Evolutionary conservation across 768 basidiomycete genomes (phyloP), one percentile per base, ranked within the genome.

Genomic region (Serendipita sp.): DNA sequence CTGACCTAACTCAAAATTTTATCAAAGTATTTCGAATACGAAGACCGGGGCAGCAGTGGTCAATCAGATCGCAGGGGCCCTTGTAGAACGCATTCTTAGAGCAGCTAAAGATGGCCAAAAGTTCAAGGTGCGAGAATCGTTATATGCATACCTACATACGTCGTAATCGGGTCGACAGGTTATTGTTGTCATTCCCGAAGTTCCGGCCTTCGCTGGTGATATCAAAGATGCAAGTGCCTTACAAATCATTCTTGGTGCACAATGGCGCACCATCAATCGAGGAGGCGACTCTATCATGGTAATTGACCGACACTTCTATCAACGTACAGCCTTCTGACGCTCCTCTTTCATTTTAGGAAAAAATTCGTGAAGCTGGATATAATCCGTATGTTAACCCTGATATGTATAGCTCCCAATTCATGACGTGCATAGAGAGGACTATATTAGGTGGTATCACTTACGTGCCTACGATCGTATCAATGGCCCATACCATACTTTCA

Each of bases 391-490:
- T 72, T 28, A 23, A 28, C 13, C 34, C 15, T 65, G 5, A 54
- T 10, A n/a, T 8, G 18, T 44, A 28, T 41, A 10, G 51, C 34
- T 16, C 48, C 63, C 66, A 44, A 10, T 15, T 54, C 67, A 91
- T 8, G 35, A 11, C 28, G 30, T n/a, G 16, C 8, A 52, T 34
- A 60, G 90, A n/a, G 70, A 77, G 75, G 85, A 93, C 65, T 93
- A 87, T 72, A 88, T 96, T 69, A 81, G 85, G 10, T 91, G 96
- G 79, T 97, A 89, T 76, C 92, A 98, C 75, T 79, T 99, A 30
- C 82, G 96, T 35, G 78, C 86, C 0, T 99, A 94, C 72, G 94
- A 97, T 71, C 79, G 93, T 30, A 89, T 94, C 70, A 93, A 92
- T 70, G 85, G 86, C 0, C 87, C 89, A 1, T 73, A 76, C 67